Evolutionary conservation across 345 rosid species (phyloP).

Genomic region (Boechera stricta): DNA sequence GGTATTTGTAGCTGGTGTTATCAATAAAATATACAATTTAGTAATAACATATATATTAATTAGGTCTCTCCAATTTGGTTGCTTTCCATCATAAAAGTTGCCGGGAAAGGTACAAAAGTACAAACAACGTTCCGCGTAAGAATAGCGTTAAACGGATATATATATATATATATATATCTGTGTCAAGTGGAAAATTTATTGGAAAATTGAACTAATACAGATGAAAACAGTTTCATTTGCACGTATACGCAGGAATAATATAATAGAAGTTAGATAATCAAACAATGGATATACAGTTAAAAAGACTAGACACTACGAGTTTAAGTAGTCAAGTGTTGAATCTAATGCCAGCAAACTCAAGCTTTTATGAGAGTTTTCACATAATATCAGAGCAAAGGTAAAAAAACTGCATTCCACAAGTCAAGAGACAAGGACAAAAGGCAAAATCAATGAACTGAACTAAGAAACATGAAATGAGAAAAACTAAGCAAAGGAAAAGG

Average conservation of each 20-base stretch:
- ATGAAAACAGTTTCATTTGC: not conserved
- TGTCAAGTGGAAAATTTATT: not conserved
- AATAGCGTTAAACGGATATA: not conserved
- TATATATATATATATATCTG: not conserved
- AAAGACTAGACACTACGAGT: not conserved
- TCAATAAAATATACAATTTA: slow-evolving; percentile 4
- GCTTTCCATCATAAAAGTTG: slow-evolving; percentile 28
- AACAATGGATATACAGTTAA: not conserved
- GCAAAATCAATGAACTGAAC: not conserved
- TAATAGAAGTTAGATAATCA: not conserved
- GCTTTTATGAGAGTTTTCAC: not conserved
- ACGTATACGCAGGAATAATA: not conserved
- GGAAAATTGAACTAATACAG: not conserved
- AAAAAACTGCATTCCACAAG: slow-evolving; percentile 3
- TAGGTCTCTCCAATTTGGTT: slow-evolving; percentile 4
- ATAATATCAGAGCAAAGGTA: not conserved
- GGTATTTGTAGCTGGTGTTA: slow-evolving; percentile 26
- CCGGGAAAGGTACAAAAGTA: not conserved
- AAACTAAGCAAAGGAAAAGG: not conserved
- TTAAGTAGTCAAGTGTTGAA: not conserved
- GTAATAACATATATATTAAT: not conserved
- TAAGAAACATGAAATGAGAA: slow-evolving; percentile 3
- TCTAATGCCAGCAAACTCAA: not conserved
- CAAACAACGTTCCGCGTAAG: slow-evolving; percentile 27
- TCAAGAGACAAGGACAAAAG: not conserved